Conservation (phyloP, 371 early-diverging fungal species). For the Mucor lusitanicus region DNA sequence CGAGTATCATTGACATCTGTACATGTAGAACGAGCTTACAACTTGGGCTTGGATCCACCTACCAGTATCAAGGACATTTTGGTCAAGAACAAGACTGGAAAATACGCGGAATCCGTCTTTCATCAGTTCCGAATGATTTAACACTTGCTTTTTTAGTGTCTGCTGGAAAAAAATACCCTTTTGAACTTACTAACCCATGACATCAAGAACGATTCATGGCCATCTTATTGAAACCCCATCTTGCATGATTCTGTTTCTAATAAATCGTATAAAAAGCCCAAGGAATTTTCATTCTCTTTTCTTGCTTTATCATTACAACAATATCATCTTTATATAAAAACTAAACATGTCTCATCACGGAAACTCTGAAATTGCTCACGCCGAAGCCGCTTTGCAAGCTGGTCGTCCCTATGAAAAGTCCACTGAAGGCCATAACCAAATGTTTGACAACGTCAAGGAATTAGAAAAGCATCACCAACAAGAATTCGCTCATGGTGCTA, state of each 20-base stretch:
- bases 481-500: slow-evolving; percentile 6
- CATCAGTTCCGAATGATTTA: slow-evolving; percentile 9
- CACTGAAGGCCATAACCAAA: slow-evolving; percentile 15
- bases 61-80: neutral
- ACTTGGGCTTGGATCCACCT: slow-evolving; percentile 9
- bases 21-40: slow-evolving; percentile 8
- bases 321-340: neutral
- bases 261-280: neutral
- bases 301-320: neutral
- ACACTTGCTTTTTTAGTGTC: neutral
- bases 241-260: neutral
- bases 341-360: neutral
- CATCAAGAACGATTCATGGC: neutral
- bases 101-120: slow-evolving; percentile 8
- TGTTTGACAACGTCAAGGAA: slow-evolving; percentile 19
- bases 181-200: slow-evolving; percentile 3
- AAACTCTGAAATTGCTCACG: slow-evolving; percentile 12
- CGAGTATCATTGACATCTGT: neutral
- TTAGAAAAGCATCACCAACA: slow-evolving; percentile 6
- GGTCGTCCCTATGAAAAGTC: slow-evolving; percentile 22
- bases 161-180: slow-evolving; percentile 3
- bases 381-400: slow-evolving; percentile 25
- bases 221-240: neutral
- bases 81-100: neutral
- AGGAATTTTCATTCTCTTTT: neutral